A percentile compares a stretch with the other conserved stretches of the same genome.
Conservation (phyloP, 805 yeast genomes). For the Lachancea mirantina region DNA sequence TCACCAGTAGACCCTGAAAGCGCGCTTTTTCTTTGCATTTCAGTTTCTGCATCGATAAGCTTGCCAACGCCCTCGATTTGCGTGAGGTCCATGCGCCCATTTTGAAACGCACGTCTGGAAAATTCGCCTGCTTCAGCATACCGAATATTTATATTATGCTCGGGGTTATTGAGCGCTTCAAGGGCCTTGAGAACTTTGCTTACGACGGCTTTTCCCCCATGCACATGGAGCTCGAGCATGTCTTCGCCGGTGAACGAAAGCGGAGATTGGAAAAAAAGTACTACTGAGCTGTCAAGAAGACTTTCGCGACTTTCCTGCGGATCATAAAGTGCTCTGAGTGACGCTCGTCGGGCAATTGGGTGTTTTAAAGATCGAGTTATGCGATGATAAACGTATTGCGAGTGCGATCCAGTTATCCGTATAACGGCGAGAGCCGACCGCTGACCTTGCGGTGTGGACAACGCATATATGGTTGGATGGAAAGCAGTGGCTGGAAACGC, state of each 20-base stretch:
- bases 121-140: slow-evolving; percentile 94
- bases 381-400: slow-evolving; percentile 37
- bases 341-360: slow-evolving; percentile 49
- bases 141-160: slow-evolving; percentile 41
- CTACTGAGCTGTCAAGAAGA: slow-evolving; percentile 71
- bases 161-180: slow-evolving; percentile 41
- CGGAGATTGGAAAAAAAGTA: slow-evolving; percentile 64
- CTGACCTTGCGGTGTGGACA: slow-evolving; percentile 69
- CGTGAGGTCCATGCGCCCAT: slow-evolving; percentile 77
- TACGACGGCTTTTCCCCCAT: slow-evolving; percentile 88
- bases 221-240: slow-evolving; percentile 78
- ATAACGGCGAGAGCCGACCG: slow-evolving; percentile 83
- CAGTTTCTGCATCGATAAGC: slow-evolving; percentile 90
- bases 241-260: slow-evolving; percentile 91
- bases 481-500: slow-evolving; percentile 7
- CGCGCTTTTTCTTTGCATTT: slow-evolving; percentile 72
- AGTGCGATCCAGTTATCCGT: slow-evolving; percentile 69
- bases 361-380: slow-evolving; percentile 36
- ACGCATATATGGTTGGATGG: slow-evolving; percentile 76
- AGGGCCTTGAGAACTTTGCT: slow-evolving; percentile 61
- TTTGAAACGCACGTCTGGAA: slow-evolving; percentile 76
- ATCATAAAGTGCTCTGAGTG: slow-evolving; percentile 49
- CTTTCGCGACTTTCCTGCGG: slow-evolving; percentile 25
- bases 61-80: slow-evolving; percentile 87
- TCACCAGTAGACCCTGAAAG: slow-evolving; percentile 66